Evolutionary conservation across 1,284 basidiomycete species (phyloP).

Genomic region (Moesziomyces aphidis): DNA sequence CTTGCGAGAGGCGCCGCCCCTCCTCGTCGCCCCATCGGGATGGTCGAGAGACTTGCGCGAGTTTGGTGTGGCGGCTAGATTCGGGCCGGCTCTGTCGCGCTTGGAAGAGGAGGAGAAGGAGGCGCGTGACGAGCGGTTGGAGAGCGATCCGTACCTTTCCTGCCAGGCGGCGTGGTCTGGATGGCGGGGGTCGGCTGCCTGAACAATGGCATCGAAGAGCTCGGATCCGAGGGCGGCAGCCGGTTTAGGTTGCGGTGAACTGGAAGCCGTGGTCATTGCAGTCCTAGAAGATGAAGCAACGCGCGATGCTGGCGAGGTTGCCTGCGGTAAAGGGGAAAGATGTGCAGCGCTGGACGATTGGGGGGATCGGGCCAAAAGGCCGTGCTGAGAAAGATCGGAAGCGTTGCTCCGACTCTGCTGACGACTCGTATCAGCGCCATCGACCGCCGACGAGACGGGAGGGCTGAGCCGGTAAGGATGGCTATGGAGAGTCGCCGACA

Average conservation of each 20-base stretch:
- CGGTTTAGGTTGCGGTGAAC: conserved; percentile 5
- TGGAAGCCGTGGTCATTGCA: not conserved
- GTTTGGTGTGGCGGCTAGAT: conserved; percentile 1
- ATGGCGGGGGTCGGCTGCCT: conserved; percentile 40
- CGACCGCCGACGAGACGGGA: not conserved
- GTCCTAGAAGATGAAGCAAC: not conserved
- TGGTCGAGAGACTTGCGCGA: conserved; percentile 30
- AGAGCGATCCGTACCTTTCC: conserved; percentile 24
- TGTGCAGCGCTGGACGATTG: not conserved
- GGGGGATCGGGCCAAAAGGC: not conserved
- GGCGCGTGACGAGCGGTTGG: conserved; percentile 19
- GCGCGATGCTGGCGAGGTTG: too few relatives aligned
- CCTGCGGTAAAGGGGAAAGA: too few relatives aligned
- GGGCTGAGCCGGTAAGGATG: not conserved
- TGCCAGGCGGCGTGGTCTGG: conserved; percentile 42
- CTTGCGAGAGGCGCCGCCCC: conserved; percentile 18
- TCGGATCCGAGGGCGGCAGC: conserved; percentile 23
- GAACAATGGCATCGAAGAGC: conserved; percentile 44
- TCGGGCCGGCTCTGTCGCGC: conserved; percentile 13
- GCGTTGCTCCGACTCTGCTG: not conserved
- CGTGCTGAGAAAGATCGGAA: not conserved
- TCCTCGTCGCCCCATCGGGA: conserved; percentile 9
- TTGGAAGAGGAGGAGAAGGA: conserved; percentile 23
- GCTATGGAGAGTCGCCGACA: not conserved
- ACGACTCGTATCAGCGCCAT: not conserved